Percentiles rank a stretch among this genome's conserved stretches.
phyloP scores from a whole-genome alignment of 345 rosid genomes.

The Dipteronia dyeriana region DNA sequence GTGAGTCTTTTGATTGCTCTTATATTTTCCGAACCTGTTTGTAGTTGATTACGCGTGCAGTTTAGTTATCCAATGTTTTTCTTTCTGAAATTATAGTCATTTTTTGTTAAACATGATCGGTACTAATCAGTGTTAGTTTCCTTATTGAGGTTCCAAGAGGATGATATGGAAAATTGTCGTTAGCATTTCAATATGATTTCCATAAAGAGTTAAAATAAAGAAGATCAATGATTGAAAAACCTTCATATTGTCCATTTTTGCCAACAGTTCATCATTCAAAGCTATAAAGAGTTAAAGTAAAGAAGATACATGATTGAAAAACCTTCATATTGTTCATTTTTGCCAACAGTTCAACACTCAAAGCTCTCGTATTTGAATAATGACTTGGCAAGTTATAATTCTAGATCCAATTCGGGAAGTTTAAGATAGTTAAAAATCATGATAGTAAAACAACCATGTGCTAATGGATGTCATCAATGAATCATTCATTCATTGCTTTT shows the following conservation, averaged over 20 bases:
- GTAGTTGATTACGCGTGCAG: not conserved
- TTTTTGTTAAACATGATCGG: not conserved
- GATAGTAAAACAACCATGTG: conserved; percentile 14
- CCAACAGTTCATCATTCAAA: not conserved
- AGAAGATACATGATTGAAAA: no score
- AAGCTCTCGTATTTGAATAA: conserved; percentile 11
- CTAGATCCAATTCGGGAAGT: not conserved
- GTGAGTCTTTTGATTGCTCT: conserved; percentile 41
- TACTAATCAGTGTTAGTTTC: not conserved
- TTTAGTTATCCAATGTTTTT: not conserved
- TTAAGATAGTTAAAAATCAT: conserved; percentile 1
- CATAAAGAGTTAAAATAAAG: no score
- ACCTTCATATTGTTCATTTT: not conserved
- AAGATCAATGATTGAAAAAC: no score
- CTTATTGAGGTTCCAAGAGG: not conserved
- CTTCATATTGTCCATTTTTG: not conserved
- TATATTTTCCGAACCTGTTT: not conserved
- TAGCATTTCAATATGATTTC: no score
- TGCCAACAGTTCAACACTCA: not conserved
- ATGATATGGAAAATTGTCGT: no score
- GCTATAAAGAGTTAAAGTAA: not conserved
- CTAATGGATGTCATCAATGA: conserved; percentile 5
- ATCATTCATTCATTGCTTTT: conserved; percentile 14
- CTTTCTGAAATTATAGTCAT: no score
- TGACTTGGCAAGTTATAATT: not conserved